These are phyloP conservation scores for Phytophthora ohioensis DNA, from an alignment of 352 stramenopile species.

Conservation along the genomic window DNA sequence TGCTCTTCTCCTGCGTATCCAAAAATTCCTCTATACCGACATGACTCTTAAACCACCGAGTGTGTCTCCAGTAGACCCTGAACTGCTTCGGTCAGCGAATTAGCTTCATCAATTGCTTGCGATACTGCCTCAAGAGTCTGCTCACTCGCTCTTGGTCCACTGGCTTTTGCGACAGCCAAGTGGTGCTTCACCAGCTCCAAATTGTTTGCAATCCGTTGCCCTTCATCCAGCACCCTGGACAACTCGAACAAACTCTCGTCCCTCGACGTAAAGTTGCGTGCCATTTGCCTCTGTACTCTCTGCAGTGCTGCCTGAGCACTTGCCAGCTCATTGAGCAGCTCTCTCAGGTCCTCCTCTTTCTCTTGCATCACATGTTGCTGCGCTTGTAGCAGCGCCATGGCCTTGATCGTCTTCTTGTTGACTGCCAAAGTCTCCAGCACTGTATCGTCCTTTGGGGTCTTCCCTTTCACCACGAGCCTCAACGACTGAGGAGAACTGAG, in stretches of 20 bases:
- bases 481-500: slow-evolving; percentile 49
- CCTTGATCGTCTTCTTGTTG: slow-evolving; percentile 57
- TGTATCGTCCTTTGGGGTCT: slow-evolving; percentile 55
- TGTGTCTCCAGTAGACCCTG: slow-evolving; percentile 45
- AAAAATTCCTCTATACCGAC: background rate
- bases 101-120: slow-evolving; percentile 41
- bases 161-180: slow-evolving; percentile 32
- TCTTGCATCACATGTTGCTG: slow-evolving; percentile 71
- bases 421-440: slow-evolving; percentile 30
- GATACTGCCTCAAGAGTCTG: slow-evolving; percentile 38
- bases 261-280: slow-evolving; percentile 55
- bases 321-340: slow-evolving; percentile 71
- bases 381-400: slow-evolving; percentile 71
- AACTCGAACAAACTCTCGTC: slow-evolving; percentile 66
- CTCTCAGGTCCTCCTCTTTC: slow-evolving; percentile 69
- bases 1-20: background rate
- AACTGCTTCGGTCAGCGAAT: slow-evolving; percentile 27
- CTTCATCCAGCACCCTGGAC: slow-evolving; percentile 49
- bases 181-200: slow-evolving; percentile 63
- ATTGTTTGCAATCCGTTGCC: slow-evolving; percentile 48
- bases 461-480: slow-evolving; percentile 71
- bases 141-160: slow-evolving; percentile 19
- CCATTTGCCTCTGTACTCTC: slow-evolving; percentile 54
- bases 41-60: slow-evolving; percentile 23
- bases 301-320: slow-evolving; percentile 41